Conservation (phyloP, 2,329 filamentous ascomycete genomes). For the Arthroderma sp. region DNA sequence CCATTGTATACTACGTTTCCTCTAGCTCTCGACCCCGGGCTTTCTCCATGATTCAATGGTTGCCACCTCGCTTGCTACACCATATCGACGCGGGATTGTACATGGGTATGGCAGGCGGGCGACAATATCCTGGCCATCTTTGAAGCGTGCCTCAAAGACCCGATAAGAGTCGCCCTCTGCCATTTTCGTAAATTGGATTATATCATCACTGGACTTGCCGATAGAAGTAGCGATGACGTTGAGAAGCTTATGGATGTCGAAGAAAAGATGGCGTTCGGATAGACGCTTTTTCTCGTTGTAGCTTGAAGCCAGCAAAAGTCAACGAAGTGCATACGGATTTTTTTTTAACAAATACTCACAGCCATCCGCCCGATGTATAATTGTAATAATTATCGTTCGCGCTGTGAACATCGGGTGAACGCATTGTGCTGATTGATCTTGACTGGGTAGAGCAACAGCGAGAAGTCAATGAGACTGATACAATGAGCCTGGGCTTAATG, state of each 20-base stretch:
- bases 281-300: slow-evolving; percentile 13
- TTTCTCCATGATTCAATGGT: slow-evolving; percentile 22
- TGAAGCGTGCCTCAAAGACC: slow-evolving; percentile 19
- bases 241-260: slow-evolving; percentile 13
- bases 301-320: background rate
- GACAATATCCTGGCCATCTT: slow-evolving; percentile 17
- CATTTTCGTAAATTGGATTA: slow-evolving; percentile 18
- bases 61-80: slow-evolving; percentile 23
- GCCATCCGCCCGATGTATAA: slow-evolving; percentile 15
- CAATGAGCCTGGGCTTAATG: background rate
- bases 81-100: slow-evolving; percentile 14
- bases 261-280: slow-evolving; percentile 10
- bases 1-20: slow-evolving; percentile 13
- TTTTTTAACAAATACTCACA: slow-evolving; percentile 9
- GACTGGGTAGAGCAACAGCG: background rate
- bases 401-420: background rate
- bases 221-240: slow-evolving; percentile 9
- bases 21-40: slow-evolving; percentile 13
- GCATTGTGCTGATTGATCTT: background rate
- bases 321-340: background rate
- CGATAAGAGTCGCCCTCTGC: slow-evolving; percentile 26
- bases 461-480: background rate
- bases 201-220: slow-evolving; percentile 5
- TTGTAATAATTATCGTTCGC: slow-evolving; percentile 7
- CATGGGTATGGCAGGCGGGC: slow-evolving; percentile 22